Evolutionary conservation across 208 protist species (phyloP).

Genomic region (Leishmania aethiopica): DNA sequence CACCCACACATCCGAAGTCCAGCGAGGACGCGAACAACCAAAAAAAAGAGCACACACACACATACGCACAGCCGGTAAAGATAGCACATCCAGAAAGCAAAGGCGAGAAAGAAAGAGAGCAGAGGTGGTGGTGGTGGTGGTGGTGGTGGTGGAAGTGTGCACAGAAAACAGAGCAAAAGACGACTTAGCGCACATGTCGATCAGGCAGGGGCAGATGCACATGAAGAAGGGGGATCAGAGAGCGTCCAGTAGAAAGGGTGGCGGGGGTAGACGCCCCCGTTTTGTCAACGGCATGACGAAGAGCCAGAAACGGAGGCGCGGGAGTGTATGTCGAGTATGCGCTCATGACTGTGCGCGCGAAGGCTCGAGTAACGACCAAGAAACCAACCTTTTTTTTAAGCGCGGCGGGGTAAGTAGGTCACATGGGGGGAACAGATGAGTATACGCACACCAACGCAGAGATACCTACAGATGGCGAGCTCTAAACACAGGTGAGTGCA

Average conservation of each 20-base stretch:
- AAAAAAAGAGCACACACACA: neutral
- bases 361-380: neutral
- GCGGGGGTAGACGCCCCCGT: neutral
- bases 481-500: neutral
- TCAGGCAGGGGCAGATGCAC: neutral
- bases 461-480: neutral
- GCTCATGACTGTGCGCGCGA: neutral
- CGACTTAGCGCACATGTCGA: neutral
- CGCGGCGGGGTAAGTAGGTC: neutral
- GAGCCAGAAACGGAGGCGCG: neutral
- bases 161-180: neutral
- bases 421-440: neutral
- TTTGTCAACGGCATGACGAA: neutral
- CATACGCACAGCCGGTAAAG: neutral
- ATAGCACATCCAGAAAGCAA: neutral
- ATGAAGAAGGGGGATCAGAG: neutral
- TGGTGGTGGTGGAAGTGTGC: neutral
- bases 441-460: neutral
- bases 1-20: neutral
- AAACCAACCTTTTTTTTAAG: neutral
- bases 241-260: neutral
- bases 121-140: neutral
- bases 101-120: neutral
- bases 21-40: neutral
- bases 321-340: neutral